A percentile compares a stretch with the other conserved stretches of the same genome.
Conservation (phyloP, 2,329 filamentous ascomycete genomes). For the Cladophialophora chaetospira region DNA sequence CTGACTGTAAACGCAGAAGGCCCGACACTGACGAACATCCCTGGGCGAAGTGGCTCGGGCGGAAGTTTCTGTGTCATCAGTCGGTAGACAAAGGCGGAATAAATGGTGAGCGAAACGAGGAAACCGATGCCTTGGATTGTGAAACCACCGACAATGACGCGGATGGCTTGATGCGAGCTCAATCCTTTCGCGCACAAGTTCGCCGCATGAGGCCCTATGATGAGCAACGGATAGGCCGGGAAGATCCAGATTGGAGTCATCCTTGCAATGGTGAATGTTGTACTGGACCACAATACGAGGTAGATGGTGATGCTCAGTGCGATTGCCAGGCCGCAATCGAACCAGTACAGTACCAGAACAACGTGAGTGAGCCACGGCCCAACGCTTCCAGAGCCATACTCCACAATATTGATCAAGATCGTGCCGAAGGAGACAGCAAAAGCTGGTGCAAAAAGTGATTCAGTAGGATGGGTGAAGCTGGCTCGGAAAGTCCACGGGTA, state of each 20-base stretch:
- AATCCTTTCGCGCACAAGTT: constrained; percentile 54
- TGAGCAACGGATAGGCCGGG: constrained; percentile 77
- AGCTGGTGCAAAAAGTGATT: constrained; percentile 75
- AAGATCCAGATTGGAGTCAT: constrained; percentile 93
- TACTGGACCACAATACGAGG: constrained; percentile 68
- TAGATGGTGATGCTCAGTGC: constrained; percentile 71
- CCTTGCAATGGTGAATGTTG: constrained; percentile 71
- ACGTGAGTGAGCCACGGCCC: constrained; percentile 63
- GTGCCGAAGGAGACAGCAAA: constrained; percentile 70
- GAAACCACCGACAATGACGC: constrained; percentile 61
- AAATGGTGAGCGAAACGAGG: constrained; percentile 73
- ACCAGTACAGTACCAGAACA: constrained; percentile 73
- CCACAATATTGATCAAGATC: constrained; percentile 74
- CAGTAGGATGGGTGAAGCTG: constrained; percentile 74
- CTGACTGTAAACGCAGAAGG: constrained; percentile 70
- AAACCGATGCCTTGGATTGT: constrained; percentile 67
- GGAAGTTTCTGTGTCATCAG: constrained; percentile 88
- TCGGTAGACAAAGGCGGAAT: constrained; percentile 79
- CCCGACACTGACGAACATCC: constrained; percentile 83
- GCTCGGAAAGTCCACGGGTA: constrained; percentile 70
- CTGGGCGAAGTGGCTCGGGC: constrained; percentile 71
- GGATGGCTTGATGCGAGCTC: constrained; percentile 47
- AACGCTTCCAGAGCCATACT: constrained; percentile 68
- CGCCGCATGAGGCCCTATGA: constrained; percentile 72
- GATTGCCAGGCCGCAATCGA: constrained; percentile 69